Base-by-base conservation (phyloP, 805 yeast genomes). In the Lachancea lanzarotensis region DNA sequence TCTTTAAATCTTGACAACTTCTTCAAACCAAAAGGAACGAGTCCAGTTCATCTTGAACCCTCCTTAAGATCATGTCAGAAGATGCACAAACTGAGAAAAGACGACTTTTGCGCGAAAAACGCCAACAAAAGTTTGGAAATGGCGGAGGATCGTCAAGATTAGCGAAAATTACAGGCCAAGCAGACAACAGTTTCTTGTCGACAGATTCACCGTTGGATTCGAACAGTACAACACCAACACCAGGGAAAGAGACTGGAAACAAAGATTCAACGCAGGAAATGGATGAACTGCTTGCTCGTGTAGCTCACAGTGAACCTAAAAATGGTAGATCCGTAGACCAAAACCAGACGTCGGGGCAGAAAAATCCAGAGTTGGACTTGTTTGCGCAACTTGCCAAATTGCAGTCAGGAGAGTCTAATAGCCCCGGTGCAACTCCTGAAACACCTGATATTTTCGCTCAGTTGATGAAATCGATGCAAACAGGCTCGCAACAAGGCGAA, bases 91-190 rank as follows among this genome's bases (percentile, higher is more conserved):
- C 78, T 34, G 86, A 81, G 51, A 79, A 74, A 62, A 75, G 79
- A 55, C 68, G 69, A 43, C 53, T 79, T 18, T 61, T 81, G 37
- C 70, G 85, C 46, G 85, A 82, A 56, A 72, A 84, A 57, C 72
- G 88, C 56, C 81, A 76, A 36, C 81, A 83, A 49, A 81, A 79
- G 57, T 71, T 81, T 69, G 64, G 69, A 41, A 70, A 72, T 50
- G 81, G 82, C 3, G 74, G 73, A 38, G 82, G 80, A 17, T 56
- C 76, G 3, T 69, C 69, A 17, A 66, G 88, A 48, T 61, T 82
- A 54, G 76, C 73, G 49, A 72, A 70, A 45, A 74, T 74, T 45
- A 65, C 74, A 1, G 75, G 74, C 2, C 57, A 64, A 17, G 45
- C 46, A 11, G 60, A 63, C 20, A 63, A 63, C 38, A 66, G 74